Conservation (phyloP, 768 basidiomycete genomes). For the Podaxis sp. region DNA sequence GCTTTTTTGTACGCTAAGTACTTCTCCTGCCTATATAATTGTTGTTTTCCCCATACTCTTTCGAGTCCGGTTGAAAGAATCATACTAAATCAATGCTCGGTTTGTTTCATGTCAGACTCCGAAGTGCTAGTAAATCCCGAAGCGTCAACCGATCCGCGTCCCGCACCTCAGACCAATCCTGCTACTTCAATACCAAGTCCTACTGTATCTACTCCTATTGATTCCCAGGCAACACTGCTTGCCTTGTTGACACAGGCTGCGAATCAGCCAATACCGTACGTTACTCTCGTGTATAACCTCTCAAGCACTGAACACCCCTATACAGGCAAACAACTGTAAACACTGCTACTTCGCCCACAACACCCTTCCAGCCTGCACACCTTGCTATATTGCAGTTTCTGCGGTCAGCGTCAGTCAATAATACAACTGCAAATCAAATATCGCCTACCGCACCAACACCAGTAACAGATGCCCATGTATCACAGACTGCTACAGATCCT, state of each 20-base stretch:
- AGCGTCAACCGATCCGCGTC: conserved; percentile 33
- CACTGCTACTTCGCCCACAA: conserved; percentile 26
- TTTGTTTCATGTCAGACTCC: conserved; percentile 62
- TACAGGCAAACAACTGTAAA: conserved; percentile 64
- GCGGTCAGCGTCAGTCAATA: conserved; percentile 12
- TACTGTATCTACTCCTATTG: conserved; percentile 24
- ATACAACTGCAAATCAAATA: not conserved
- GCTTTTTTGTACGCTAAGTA: conserved; percentile 79
- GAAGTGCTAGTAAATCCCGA: conserved; percentile 29
- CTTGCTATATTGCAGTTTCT: conserved; percentile 76
- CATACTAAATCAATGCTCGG: conserved; percentile 62
- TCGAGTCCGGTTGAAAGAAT: conserved; percentile 48
- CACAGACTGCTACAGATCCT: conserved; percentile 8
- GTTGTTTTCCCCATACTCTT: conserved; percentile 37
- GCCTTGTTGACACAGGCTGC: conserved; percentile 69
- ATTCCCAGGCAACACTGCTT: conserved; percentile 62
- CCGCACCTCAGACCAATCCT: conserved; percentile 24
- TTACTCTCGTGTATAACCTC: not conserved
- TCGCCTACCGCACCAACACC: not conserved
- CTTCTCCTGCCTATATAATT: conserved; percentile 61
- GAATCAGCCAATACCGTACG: conserved; percentile 28
- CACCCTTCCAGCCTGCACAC: conserved; percentile 48
- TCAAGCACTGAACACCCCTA: not conserved
- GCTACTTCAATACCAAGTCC: conserved; percentile 23
- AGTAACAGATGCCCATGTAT: conserved; percentile 8